Evolutionary conservation across 2,329 filamentous ascomycete genomes (phyloP).

Genomic region (Monosporascus sp.): DNA sequence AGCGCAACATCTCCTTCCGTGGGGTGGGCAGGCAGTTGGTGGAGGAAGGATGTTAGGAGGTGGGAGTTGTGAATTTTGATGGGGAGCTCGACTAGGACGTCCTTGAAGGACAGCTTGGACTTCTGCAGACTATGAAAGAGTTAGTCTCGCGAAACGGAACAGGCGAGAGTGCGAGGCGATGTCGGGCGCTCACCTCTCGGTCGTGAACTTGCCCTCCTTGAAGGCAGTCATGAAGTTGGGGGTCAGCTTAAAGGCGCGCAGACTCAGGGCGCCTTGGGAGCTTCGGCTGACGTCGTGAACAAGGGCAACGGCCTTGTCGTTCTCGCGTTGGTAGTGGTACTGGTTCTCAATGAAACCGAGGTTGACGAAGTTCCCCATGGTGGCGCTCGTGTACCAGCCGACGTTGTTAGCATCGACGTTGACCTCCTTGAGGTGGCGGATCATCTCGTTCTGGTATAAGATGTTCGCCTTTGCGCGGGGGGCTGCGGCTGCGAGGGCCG

Average conservation of each 20-base stretch:
- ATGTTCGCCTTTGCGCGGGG: constrained; percentile 88
- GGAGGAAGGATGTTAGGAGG: constrained; percentile 89
- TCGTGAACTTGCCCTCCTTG: constrained; percentile 97
- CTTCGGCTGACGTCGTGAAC: constrained; percentile 95
- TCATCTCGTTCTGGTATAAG: constrained; percentile 92
- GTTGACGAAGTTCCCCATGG: constrained; percentile 98
- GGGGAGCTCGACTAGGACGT: constrained; percentile 87
- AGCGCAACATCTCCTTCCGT: constrained; percentile 64
- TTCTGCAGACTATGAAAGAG: constrained; percentile 70
- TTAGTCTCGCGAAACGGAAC: too few species aligned
- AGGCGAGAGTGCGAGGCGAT: background rate
- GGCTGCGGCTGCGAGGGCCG: constrained; percentile 75
- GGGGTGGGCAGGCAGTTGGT: constrained; percentile 74
- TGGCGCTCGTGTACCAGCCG: constrained; percentile 97
- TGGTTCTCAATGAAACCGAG: constrained; percentile 96
- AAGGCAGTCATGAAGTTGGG: constrained; percentile 81
- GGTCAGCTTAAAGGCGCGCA: constrained; percentile 90
- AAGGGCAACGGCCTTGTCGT: constrained; percentile 80
- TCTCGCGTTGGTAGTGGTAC: constrained; percentile 93
- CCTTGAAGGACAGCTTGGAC: constrained; percentile 86
- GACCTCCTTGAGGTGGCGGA: constrained; percentile 91
- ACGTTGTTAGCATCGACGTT: constrained; percentile 98
- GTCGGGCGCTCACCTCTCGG: constrained; percentile 68
- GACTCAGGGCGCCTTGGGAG: constrained; percentile 81
- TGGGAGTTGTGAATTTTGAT: constrained; percentile 94